These are phyloP conservation scores for Saccharomycopsis olivae DNA, from an alignment of 805 yeast species.

Conservation along the genomic window DNA sequence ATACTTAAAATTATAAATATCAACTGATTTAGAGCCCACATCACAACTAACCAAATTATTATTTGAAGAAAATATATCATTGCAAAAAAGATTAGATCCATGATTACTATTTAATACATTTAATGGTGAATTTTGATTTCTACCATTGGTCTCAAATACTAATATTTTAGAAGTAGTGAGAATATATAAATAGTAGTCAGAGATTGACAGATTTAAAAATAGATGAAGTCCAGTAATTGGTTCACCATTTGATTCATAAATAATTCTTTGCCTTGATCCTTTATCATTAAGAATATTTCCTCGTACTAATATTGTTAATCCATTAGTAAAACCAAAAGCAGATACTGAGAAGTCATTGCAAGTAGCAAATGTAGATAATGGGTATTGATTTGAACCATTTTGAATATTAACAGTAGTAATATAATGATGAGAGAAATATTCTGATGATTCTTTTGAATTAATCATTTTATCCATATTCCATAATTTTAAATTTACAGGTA, in stretches of 20 bases:
- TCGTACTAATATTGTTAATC: slow-evolving; percentile 67
- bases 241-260: slow-evolving; percentile 57
- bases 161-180: slow-evolving; percentile 66
- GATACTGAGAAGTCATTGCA: slow-evolving; percentile 48
- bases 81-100: slow-evolving; percentile 44
- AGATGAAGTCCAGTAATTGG: slow-evolving; percentile 75
- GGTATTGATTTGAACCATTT: slow-evolving; percentile 70
- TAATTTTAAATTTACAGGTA: slow-evolving; percentile 54
- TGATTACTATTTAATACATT: slow-evolving; percentile 32
- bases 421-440: slow-evolving; percentile 35
- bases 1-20: slow-evolving; percentile 17
- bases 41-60: slow-evolving; percentile 13
- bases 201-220: slow-evolving; percentile 21
- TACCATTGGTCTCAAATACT: slow-evolving; percentile 66
- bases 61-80: slow-evolving; percentile 25
- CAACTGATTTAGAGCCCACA: slow-evolving; percentile 8
- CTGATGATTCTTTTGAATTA: slow-evolving; percentile 22
- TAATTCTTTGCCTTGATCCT: slow-evolving; percentile 78
- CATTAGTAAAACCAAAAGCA: slow-evolving; percentile 77
- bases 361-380: slow-evolving; percentile 48
- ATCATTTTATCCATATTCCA: slow-evolving; percentile 59
- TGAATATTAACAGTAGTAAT: slow-evolving; percentile 46
- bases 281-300: slow-evolving; percentile 85
- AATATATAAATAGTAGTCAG: slow-evolving; percentile 40
- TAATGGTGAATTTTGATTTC: slow-evolving; percentile 57